Base-by-base conservation (phyloP, 1,284 basidiomycete species). In the Melampsora larici-populina region DNA sequence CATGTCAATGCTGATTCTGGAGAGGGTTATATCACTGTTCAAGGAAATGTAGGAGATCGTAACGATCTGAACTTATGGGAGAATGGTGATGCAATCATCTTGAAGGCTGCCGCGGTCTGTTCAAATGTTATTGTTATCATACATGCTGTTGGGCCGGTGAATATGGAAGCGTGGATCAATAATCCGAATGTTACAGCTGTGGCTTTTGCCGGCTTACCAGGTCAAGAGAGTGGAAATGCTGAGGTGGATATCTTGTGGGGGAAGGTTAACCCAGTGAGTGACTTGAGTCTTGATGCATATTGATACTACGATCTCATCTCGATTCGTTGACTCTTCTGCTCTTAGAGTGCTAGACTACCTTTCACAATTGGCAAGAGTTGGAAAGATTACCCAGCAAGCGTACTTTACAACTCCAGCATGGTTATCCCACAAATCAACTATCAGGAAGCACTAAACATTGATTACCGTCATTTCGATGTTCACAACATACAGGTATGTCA, bases 121-220 rank as follows among this genome's bases (percentile, higher is more conserved):
- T 58, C 65, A n/a, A 78, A 78, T 55, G 62, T 64, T 8, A 65
- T 78, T 51, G 78, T 78, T 17, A 62, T 78, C 36, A 74, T 78
- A 67, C 70, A 78, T 48, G 58, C 78, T 2, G 78, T 78, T 24
- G 78, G 78, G 18, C 26, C 78, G 18, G 78, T 78, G 31, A 48
- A 70, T 33, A 78, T 78, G 78, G 78, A 78, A 58, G 18, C 62
- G 33, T 78, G 78, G 78, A 79, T 79, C 21, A 64, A 79, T 33
- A 63, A 80, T 70, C 79, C 78, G 7, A 80, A 80, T 49, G 71
- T 80, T 26, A 80, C 78, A 15, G 79, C 72, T 11, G 73, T 80
- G 7, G 17, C 79, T n/a, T 63, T 70, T 36, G 74, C 79, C 18
- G 67, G 65, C 36, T 48, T 79, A 13, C 79, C 79, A 29, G 79